Base-by-base conservation (phyloP, 257 asterid genomes). In the Osmanthus fragrans region DNA sequence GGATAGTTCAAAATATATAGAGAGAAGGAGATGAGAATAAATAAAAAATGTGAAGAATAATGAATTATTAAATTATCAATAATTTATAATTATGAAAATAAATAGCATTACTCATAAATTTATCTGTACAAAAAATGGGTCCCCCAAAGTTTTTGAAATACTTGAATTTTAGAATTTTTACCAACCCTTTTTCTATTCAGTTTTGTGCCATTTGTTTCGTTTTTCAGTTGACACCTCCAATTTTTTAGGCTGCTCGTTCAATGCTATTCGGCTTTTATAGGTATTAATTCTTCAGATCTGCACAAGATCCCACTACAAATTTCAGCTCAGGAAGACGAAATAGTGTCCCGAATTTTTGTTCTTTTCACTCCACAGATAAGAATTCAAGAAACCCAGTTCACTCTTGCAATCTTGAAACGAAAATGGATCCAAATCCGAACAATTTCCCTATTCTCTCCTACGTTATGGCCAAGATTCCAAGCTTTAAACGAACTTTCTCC, bases 371-470 rank as follows among this genome's bases (percentile, higher is more conserved):
- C 25, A 25, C 2, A 11, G 25, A 23, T 19, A 23, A 63, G 25
- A 54, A 54, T 54, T 23, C 67, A 10, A 60, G 32, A 23, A 27
- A 63, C 69, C 69, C 69, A 10, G 33, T 63, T 25, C 18, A 12
- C 34, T 23, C 69, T 21, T 25, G 23, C 18, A 60, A 25, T 60
- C 33, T 60, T 9, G 33, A 60, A 60, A 60, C 69, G 7, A 27
- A 25, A 10, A 95, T 96, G 99, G 97, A 96, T 92, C 97, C 99
- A 36, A 92, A 80, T 76, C 99, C 97, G 34, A 85, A 75, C 19
- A 89, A 85, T 51, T 90, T 88, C 87, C 98, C 99, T 1, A 90
- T 96, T 83, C 94, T 96, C 69, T 90, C 97, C 39, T 93, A 88
- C 75, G 98, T 93, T 19, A 90, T 96, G 97, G 66, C 86, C 47